Evolutionary conservation across 768 basidiomycete species (phyloP).

Genomic region (Lactifluus echinatus): DNA sequence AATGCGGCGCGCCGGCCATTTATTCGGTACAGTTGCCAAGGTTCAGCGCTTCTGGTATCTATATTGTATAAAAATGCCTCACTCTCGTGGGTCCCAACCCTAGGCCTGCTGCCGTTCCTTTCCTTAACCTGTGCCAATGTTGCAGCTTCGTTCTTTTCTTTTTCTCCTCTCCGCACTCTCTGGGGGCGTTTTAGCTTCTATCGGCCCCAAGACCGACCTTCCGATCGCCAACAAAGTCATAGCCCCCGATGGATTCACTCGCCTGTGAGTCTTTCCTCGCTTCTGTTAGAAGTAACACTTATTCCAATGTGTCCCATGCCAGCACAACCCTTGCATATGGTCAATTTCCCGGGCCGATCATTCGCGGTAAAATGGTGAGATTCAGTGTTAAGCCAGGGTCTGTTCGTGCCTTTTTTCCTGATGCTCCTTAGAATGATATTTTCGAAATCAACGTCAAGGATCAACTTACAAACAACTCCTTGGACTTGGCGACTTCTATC

Average conservation of each 20-base stretch:
- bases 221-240: conserved; percentile 7
- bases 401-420: not conserved
- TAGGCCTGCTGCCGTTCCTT: not conserved
- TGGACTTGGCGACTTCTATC: conserved; percentile 5
- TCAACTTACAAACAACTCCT: not conserved
- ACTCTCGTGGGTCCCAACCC: not conserved
- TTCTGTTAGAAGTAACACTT: not conserved
- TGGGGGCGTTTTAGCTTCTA: not conserved
- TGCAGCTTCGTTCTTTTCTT: not conserved
- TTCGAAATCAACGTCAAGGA: not conserved
- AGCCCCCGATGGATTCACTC: conserved; percentile 23
- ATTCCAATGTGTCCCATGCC: not conserved
- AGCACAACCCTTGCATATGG: not conserved
- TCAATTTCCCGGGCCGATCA: not conserved
- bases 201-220: not conserved
- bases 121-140: not conserved
- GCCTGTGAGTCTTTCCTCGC: conserved; percentile 2
- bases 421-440: not conserved
- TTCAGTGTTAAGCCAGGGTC: not conserved
- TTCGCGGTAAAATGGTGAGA: not conserved
- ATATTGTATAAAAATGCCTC: conserved; percentile 2
- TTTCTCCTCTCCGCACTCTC: not conserved
- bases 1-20: too few species aligned
- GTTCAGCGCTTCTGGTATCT: too few species aligned
- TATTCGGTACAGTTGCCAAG: too few species aligned